Evolutionary conservation across 345 rosid species (phyloP).

Genomic region (Excoecaria agallocha): DNA sequence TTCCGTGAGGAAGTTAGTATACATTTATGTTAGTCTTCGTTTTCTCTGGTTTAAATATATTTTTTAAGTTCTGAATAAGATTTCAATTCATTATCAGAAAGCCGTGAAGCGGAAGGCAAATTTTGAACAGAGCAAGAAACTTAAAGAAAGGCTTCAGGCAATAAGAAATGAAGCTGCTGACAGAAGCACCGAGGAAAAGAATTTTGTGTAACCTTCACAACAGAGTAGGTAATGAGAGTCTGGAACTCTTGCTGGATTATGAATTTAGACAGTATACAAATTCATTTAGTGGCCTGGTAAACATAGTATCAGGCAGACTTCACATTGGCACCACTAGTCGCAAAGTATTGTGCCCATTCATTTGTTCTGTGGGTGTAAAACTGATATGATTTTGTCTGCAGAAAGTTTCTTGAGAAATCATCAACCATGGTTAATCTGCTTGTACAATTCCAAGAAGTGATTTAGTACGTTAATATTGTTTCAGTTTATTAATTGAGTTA

Average conservation of each 20-base stretch:
- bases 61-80: neutral
- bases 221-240: neutral
- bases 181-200: slow-evolving; percentile 18
- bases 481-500: neutral
- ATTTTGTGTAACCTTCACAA: neutral
- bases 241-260: neutral
- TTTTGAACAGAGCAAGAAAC: slow-evolving; percentile 61
- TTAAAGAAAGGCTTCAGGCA: slow-evolving; percentile 52
- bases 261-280: neutral
- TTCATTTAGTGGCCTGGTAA: neutral
- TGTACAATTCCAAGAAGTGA: neutral
- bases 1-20: slow-evolving; percentile 73
- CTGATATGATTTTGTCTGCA: neutral
- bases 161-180: slow-evolving; percentile 47
- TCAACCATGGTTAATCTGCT: neutral
- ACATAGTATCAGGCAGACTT: neutral
- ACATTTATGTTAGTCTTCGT: neutral
- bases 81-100: slow-evolving; percentile 48
- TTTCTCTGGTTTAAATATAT: slow-evolving; percentile 1
- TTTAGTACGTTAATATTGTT: neutral
- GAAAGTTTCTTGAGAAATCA: neutral
- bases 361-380: neutral
- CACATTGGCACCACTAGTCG: neutral
- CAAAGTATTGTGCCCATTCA: neutral
- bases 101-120: slow-evolving; percentile 85